Conservation (phyloP, 257 asterid genomes). For the Nicotiana sylvestris region DNA sequence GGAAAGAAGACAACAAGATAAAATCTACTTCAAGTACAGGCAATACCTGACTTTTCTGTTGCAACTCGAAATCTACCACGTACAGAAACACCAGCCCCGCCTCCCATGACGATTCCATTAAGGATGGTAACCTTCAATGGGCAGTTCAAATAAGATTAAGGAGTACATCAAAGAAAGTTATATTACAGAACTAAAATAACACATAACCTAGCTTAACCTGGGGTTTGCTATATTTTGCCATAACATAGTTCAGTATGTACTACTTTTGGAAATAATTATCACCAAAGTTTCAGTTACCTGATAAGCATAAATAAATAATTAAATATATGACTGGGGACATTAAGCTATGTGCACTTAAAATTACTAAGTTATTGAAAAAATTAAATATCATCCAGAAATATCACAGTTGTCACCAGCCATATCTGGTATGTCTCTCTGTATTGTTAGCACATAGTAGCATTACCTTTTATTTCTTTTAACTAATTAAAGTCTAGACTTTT, state of each 20-base stretch:
- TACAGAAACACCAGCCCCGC: constrained; percentile 82
- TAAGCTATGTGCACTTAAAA: too few species aligned
- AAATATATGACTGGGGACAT: too few species aligned
- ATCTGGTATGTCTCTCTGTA: too few species aligned
- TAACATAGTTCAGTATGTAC: constrained; percentile 59
- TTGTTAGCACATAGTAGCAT: too few species aligned
- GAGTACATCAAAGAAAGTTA: background rate
- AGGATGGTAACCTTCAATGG: constrained; percentile 68
- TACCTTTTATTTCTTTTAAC: too few species aligned
- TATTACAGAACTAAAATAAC: background rate
- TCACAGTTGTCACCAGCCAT: too few species aligned
- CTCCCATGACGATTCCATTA: constrained; percentile 86
- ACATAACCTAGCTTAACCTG: constrained; percentile 43
- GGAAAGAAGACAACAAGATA: too few species aligned
- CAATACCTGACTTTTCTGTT: constrained; percentile 71
- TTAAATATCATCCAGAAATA: too few species aligned
- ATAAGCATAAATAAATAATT: background rate
- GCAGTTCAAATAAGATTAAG: background rate
- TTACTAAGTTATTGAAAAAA: too few species aligned
- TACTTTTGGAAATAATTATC: constrained; percentile 53
- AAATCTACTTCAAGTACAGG: background rate
- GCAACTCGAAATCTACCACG: constrained; percentile 86
- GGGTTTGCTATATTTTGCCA: constrained; percentile 73
- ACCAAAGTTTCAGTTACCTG: constrained; percentile 68
- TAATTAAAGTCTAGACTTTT: too few species aligned